Percentiles rank a stretch among this genome's conserved stretches.
These are phyloP conservation scores for Rhizopus microsporus DNA, from an alignment of 371 early-diverging fungal species.

Conservation along the genomic window DNA sequence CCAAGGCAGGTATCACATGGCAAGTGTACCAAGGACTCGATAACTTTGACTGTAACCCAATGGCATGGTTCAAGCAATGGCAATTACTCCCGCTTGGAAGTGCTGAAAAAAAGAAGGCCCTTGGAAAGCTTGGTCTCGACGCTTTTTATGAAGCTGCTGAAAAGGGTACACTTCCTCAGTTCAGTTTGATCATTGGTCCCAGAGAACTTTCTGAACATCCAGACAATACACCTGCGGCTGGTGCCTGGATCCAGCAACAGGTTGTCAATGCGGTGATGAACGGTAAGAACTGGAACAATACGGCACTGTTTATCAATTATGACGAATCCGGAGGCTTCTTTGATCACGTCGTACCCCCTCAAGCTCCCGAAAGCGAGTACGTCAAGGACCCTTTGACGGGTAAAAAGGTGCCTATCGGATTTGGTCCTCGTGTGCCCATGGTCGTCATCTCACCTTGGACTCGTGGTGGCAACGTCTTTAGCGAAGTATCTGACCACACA, in stretches of 20 bases:
- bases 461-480: constrained; percentile 33
- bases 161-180: constrained; percentile 27
- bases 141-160: constrained; percentile 27
- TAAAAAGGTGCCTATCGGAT: constrained; percentile 6
- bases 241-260: constrained; percentile 33
- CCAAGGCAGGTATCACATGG: constrained; percentile 26
- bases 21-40: constrained; percentile 32
- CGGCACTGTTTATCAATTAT: constrained; percentile 34
- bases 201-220: constrained; percentile 27
- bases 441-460: constrained; percentile 27
- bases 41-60: constrained; percentile 19
- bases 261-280: constrained; percentile 35
- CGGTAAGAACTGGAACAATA: constrained; percentile 22
- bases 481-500: constrained; percentile 29
- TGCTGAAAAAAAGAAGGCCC: constrained; percentile 31
- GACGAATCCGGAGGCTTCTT: constrained; percentile 29
- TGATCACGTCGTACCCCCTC: constrained; percentile 30
- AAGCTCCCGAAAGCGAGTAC: constrained; percentile 16
- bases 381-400: constrained; percentile 22
- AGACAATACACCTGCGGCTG: constrained; percentile 30
- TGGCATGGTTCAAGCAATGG: constrained; percentile 37
- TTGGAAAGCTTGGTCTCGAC: constrained; percentile 30
- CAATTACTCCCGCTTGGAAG: constrained; percentile 16
- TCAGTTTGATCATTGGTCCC: constrained; percentile 22
- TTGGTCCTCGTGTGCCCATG: constrained; percentile 33